Base-by-base conservation (phyloP, 1,284 basidiomycete genomes). In the Afroboletus lepidellus region DNA sequence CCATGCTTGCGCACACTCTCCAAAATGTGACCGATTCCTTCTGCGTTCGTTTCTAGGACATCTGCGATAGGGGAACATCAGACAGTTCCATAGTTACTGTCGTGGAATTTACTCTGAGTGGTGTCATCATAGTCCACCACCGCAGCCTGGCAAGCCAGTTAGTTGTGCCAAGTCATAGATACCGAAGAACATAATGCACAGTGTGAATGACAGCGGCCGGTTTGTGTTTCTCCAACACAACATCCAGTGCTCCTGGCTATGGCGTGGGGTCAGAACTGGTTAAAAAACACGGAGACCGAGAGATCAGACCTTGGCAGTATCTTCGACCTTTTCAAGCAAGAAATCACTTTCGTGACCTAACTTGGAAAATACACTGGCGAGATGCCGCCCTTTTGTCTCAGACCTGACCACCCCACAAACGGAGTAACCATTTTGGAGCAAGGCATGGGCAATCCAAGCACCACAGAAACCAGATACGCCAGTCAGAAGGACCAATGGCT, bases 401-500 rank as follows among this genome's bases (percentile, higher is more conserved):
- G 46, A 39, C 21, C 46, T 38, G 21, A 47, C 46, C 20, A 47
- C 46, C 9, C 46, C 46, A 39, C 46, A 47, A 39, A 47, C 46
- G 20, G 36, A 21, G 21, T 47, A 47, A 32, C 46, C 46, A 18
- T 39, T 8, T 16, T 47, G 46, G 27, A 47, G 46, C 16, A 47
- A 13, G 27, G 46, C 37, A 24, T 39, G 46, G 11, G 46, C 46
- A 24, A 47, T 47, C 46, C 46, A 47, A 24, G 46, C 37, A 15
- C 46, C 46, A 27, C 46, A 47, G 29, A 47, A 47, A 13, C 46
- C 46, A 21, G 46, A 39, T 24, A 32, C 46, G 21, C 46, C 46
- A 9, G 46, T 47, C 46, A 47, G 15, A 25, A 47, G 37, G 27
- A 47, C 29, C 37, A 39, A 23, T 0, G 46, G 46, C 16, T 24